A percentile compares a stretch with the other conserved stretches of the same genome.
Evolutionary conservation across 2,329 filamentous ascomycete genomes (phyloP).

Genomic region (Monosporascus ibericus): DNA sequence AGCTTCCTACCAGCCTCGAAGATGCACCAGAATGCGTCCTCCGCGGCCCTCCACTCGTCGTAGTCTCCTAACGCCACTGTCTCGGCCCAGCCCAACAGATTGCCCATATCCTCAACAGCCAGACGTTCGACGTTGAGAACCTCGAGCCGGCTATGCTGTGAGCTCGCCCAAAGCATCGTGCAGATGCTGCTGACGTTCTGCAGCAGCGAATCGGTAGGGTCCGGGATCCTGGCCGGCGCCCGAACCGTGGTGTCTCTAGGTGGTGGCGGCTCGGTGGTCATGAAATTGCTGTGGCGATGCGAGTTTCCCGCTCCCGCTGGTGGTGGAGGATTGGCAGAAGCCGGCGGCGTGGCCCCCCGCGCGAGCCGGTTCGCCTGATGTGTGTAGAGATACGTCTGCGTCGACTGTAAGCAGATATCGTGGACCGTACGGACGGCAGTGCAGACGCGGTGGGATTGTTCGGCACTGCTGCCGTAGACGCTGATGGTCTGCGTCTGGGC

Average conservation of each 20-base stretch:
- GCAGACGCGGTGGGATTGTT: conserved; percentile 3
- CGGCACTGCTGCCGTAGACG: conserved; percentile 4
- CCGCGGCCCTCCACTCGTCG: conserved; percentile 10
- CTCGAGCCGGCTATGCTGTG: conserved; percentile 22
- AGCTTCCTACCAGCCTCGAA: conserved; percentile 17
- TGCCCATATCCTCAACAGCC: conserved; percentile 23
- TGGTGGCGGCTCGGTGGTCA: neutral
- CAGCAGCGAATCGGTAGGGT: conserved; percentile 19
- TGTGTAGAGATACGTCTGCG: conserved; percentile 12
- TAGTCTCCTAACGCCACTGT: conserved; percentile 18
- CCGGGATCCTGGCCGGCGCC: conserved; percentile 6
- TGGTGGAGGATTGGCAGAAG: neutral
- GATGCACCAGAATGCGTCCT: conserved; percentile 1
- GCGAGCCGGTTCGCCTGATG: conserved; percentile 13
- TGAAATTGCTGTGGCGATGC: neutral
- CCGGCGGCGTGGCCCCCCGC: conserved; percentile 1
- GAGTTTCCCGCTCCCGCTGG: neutral
- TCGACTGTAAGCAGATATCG: conserved; percentile 13
- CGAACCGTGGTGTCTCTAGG: neutral
- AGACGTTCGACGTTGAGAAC: conserved; percentile 22
- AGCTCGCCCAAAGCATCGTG: conserved; percentile 23
- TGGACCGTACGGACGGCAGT: conserved; percentile 8
- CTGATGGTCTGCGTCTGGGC: conserved; percentile 5
- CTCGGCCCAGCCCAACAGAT: conserved; percentile 24
- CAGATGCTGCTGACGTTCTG: conserved; percentile 25